Conservation (phyloP, 495 filamentous ascomycete genomes). For the Aspergillus cristatus region DNA sequence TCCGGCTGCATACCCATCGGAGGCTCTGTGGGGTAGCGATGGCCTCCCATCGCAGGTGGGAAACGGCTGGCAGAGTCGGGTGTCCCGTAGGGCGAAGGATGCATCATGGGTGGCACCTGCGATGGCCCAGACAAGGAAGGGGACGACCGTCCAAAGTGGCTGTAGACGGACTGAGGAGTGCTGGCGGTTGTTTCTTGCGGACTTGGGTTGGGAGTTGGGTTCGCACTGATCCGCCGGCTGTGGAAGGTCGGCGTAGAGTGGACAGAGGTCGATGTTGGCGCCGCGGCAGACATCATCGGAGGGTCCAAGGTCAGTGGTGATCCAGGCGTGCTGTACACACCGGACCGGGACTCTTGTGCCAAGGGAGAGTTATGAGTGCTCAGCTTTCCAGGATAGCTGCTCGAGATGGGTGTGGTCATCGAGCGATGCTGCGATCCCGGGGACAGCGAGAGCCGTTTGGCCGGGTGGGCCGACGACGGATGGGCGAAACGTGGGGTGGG, state of each 20-base stretch:
- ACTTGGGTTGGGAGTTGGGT: conserved; percentile 27
- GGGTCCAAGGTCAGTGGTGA: conserved; percentile 24
- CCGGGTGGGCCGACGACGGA: conserved; percentile 23
- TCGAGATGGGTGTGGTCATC: conserved; percentile 57
- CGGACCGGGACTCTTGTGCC: conserved; percentile 26
- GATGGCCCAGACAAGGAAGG: conserved; percentile 24
- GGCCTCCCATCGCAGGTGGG: conserved; percentile 14
- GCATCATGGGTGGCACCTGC: conserved; percentile 8
- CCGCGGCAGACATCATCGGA: conserved; percentile 17
- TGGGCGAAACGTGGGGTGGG: conserved; percentile 26
- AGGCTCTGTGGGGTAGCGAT: conserved; percentile 22
- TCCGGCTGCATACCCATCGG: conserved; percentile 27
- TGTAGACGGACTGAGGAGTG: conserved; percentile 42
- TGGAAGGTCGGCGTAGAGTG: conserved; percentile 34
- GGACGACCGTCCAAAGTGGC: conserved; percentile 39
- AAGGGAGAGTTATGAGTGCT: conserved; percentile 40
- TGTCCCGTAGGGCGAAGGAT: conserved; percentile 16
- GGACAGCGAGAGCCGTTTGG: conserved; percentile 25
- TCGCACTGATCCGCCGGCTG: conserved; percentile 34
- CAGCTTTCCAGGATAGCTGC: conserved; percentile 34
- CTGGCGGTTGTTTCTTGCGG: conserved; percentile 50
- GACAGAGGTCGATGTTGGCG: conserved; percentile 22
- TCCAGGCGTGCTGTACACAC: conserved; percentile 16
- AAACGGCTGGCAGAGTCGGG: conserved; percentile 22
- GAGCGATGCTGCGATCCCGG: conserved; percentile 35